Base-by-base conservation (phyloP, 352 stramenopile genomes). In the Discostella stelligera region DNA sequence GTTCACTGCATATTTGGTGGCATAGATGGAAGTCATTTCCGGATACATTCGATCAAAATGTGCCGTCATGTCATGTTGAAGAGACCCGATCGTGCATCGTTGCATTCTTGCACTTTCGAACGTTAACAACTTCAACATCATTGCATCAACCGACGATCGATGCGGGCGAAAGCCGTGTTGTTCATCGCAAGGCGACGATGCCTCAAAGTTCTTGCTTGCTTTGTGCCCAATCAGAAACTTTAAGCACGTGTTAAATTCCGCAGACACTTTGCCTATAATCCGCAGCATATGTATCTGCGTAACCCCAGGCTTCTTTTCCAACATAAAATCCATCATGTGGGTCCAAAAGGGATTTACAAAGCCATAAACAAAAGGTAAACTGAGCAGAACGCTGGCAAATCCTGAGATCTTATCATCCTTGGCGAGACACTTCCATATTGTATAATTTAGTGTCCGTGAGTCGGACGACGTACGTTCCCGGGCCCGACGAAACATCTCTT, bases 161-260 rank as follows among this genome's bases (percentile, higher is more conserved):
- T 54, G 21, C 1, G 7, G n/a, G 4, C 65, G n/a, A 16, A 10
- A 20, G 13, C 65, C 65, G 25, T 44, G 55, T n/a, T 67, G 66
- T n/a, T 74, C 54, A 37, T 61, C 66, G 5, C 13, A 50, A 3
- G 55, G 68, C 32, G n/a, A 25, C 11, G 23, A 69, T 25, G 58
- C 25, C 58, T 74, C 6, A 27, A 41, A 39, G n/a, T 65, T 32
- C 2, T 32, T 5, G 2, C 27, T 32, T 32, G 27, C 27, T 32
- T 32, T 2, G 2, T 32, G 2, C 64, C 16, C 27, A n/a, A 55
- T 59, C 37, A 66, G 53, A 14, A 65, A 32, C 11, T 32, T 71
- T 8, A 79, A 32, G 6, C 49, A 16, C 8, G 44, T 54, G 46
- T 66, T 73, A 46, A 72, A 80, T 32, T 32, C 27, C 5, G 27